Evolutionary conservation across 2,329 filamentous ascomycete species (phyloP).

Genomic region (Pezicula neosporulosa): DNA sequence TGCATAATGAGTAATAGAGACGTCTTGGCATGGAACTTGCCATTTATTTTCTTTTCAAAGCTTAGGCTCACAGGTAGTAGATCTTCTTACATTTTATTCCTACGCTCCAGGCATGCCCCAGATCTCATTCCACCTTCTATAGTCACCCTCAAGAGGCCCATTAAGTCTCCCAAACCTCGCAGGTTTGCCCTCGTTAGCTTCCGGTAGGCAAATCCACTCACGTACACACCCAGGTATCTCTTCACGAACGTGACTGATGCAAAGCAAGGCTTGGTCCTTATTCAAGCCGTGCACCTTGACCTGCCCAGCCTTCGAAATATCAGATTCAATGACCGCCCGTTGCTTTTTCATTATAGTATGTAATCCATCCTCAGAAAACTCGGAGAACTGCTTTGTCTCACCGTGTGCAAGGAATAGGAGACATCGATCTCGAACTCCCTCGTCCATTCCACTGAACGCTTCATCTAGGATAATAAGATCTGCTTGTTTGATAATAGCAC

Average conservation of each 20-base stretch:
- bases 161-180: slow-evolving; percentile 63
- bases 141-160: slow-evolving; percentile 55
- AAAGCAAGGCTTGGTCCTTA: slow-evolving; percentile 76
- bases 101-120: slow-evolving; percentile 43
- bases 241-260: slow-evolving; percentile 86
- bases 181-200: slow-evolving; percentile 58
- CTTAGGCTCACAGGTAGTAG: too few species aligned
- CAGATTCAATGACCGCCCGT: slow-evolving; percentile 40
- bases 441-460: slow-evolving; percentile 83
- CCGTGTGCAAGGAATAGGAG: slow-evolving; percentile 72
- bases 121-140: slow-evolving; percentile 60
- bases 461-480: slow-evolving; percentile 85
- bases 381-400: slow-evolving; percentile 41
- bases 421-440: slow-evolving; percentile 79
- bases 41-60: too few species aligned
- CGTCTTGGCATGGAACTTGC: too few species aligned
- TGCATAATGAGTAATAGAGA: too few species aligned
- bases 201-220: slow-evolving; percentile 83
- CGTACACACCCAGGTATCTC: slow-evolving; percentile 83
- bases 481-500: slow-evolving; percentile 74
- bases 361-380: slow-evolving; percentile 6
- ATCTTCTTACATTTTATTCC: too few species aligned
- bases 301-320: slow-evolving; percentile 37
- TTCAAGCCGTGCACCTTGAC: slow-evolving; percentile 60
- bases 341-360: background rate